Conservation (phyloP, 208 protist genomes). For the Acanthamoeba triangularis region DNA sequence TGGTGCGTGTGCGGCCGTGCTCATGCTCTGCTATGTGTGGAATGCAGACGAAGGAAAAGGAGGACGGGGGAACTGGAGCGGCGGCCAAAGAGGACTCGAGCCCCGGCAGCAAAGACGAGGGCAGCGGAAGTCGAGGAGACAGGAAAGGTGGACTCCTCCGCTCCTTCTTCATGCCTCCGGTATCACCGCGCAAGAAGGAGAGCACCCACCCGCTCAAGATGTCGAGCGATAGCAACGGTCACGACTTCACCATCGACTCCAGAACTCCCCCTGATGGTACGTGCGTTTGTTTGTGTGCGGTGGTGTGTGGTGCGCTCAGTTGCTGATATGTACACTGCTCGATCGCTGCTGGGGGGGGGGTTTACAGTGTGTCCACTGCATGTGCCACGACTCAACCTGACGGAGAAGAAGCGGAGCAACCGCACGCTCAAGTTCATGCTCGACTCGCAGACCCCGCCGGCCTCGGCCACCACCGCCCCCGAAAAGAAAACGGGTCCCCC, state of each 20-base stretch:
- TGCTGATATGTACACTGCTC: neutral
- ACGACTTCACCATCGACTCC: neutral
- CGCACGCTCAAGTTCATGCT: constrained; percentile 9
- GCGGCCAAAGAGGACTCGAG: neutral
- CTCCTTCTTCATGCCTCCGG: neutral
- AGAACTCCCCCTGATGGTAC: neutral
- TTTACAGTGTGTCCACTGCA: neutral
- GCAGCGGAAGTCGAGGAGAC: neutral
- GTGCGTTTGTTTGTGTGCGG: neutral
- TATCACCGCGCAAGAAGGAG: neutral
- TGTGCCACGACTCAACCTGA: neutral
- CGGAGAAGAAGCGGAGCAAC: neutral
- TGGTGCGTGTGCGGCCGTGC: neutral
- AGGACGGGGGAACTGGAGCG: neutral
- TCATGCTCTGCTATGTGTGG: neutral
- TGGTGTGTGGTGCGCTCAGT: neutral
- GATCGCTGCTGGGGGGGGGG: neutral
- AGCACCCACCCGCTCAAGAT: neutral
- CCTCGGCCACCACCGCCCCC: neutral
- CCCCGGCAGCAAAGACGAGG: neutral
- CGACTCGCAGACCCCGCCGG: neutral
- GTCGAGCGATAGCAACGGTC: neutral
- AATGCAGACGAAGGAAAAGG: constrained; percentile 7
- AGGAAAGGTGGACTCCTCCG: neutral
- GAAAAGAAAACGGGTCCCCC: neutral